phyloP scores from a whole-genome alignment of 1,284 basidiomycete genomes.

The Phylloboletellus chloephorus region DNA sequence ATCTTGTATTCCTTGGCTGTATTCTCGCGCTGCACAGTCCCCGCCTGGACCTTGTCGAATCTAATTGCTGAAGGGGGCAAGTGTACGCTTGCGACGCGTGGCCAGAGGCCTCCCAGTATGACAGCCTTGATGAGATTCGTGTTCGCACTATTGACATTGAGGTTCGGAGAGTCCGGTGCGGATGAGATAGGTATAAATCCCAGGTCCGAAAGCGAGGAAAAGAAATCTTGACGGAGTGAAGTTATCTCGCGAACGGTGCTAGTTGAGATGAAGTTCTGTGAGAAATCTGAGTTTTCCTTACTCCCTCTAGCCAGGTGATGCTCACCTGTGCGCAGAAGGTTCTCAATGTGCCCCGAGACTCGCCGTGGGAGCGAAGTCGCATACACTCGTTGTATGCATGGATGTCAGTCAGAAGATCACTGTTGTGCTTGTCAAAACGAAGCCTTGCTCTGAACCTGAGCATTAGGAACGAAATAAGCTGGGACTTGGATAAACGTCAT shows the following conservation, averaged over 20 bases:
- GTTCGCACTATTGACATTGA: constrained; percentile 60
- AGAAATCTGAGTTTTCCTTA: background rate
- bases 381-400: constrained; percentile 71
- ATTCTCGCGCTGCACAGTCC: constrained; percentile 77
- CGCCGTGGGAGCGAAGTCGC: constrained; percentile 46
- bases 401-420: constrained; percentile 82
- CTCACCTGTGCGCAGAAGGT: constrained; percentile 75
- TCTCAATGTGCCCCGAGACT: constrained; percentile 44
- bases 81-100: constrained; percentile 68
- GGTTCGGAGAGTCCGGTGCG: constrained; percentile 40
- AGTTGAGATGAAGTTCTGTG: constrained; percentile 77
- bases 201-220: constrained; percentile 65
- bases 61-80: constrained; percentile 72
- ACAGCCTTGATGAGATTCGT: constrained; percentile 76
- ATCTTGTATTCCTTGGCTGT: constrained; percentile 78
- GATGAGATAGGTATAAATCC: constrained; percentile 59
- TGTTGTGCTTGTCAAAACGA: constrained; percentile 66
- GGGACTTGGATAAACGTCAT: constrained; percentile 17
- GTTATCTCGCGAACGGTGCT: constrained; percentile 78
- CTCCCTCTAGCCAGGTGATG: background rate
- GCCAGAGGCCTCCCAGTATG: constrained; percentile 80
- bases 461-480: background rate
- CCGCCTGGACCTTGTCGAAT: constrained; percentile 78
- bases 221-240: constrained; percentile 74
- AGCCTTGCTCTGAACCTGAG: constrained; percentile 54